Evolutionary conservation across 352 stramenopile genomes (phyloP).

Genomic region (Phytophthora constricta): DNA sequence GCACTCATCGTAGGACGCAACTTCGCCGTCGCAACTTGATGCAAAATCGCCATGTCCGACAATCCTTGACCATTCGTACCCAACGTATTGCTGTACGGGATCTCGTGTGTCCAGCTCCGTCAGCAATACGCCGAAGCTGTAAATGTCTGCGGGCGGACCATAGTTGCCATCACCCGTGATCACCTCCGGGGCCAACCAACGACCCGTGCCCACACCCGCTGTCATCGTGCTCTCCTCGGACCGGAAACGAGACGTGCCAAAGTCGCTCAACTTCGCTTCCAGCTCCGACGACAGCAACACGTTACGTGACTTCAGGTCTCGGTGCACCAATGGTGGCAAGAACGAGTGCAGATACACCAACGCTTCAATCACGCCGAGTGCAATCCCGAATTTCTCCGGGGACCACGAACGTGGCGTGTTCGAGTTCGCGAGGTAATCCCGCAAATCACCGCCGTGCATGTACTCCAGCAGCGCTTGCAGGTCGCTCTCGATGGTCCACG

Average conservation of each 20-base stretch:
- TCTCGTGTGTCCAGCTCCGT: conserved; percentile 58
- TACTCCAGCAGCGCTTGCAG: conserved; percentile 54
- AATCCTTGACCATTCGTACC: conserved; percentile 27
- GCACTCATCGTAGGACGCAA: conserved; percentile 37
- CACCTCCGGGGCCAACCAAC: conserved; percentile 55
- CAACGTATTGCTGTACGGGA: conserved; percentile 45
- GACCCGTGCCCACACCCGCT: conserved; percentile 37
- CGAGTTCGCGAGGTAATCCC: conserved; percentile 23
- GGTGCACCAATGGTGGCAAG: conserved; percentile 38
- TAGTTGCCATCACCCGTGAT: conserved; percentile 41
- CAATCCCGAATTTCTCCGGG: conserved; percentile 36
- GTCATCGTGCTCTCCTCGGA: conserved; percentile 47
- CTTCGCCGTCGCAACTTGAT: conserved; percentile 40
- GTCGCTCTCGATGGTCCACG: conserved; percentile 53
- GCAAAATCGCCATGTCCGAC: conserved; percentile 44
- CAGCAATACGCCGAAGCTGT: conserved; percentile 54
- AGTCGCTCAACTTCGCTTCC: conserved; percentile 54
- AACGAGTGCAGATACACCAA: conserved; percentile 57
- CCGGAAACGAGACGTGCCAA: conserved; percentile 49
- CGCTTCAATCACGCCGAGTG: conserved; percentile 45
- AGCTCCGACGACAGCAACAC: conserved; percentile 42
- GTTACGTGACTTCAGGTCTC: conserved; percentile 56
- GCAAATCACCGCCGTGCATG: conserved; percentile 51
- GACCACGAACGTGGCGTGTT: conserved; percentile 19
- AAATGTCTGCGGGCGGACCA: conserved; percentile 46